phyloP scores from a whole-genome alignment of 306 rosid genomes.

The Cicer arietinum region DNA sequence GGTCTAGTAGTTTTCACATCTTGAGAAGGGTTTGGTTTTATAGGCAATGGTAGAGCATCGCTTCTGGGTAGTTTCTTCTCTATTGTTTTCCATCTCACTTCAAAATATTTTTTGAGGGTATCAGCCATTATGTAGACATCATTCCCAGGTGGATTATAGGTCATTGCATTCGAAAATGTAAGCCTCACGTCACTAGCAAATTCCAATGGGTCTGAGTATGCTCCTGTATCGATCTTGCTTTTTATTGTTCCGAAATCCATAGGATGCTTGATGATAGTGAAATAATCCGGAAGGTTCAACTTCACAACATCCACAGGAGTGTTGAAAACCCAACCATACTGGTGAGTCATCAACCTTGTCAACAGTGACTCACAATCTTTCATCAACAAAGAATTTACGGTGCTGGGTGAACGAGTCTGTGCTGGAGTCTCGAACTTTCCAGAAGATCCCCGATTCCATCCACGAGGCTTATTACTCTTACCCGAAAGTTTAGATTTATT shows the following conservation, averaged over 20 bases:
- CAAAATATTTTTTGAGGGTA: slow-evolving; percentile 68
- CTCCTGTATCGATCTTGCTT: slow-evolving; percentile 60
- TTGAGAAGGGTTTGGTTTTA: slow-evolving; percentile 47
- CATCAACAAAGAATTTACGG: slow-evolving; percentile 59
- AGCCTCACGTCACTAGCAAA: slow-evolving; percentile 72
- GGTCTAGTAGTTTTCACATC: slow-evolving; percentile 54
- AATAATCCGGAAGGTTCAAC: slow-evolving; percentile 82
- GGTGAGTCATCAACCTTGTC: slow-evolving; percentile 68
- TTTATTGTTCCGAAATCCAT: slow-evolving; percentile 88
- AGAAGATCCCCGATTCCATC: slow-evolving; percentile 57
- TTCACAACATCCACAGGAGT: slow-evolving; percentile 78
- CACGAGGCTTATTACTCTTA: slow-evolving; percentile 53
- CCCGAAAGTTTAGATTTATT: slow-evolving; percentile 45
- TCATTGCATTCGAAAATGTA: slow-evolving; percentile 82
- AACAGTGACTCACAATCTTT: slow-evolving; percentile 75
- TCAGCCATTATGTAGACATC: slow-evolving; percentile 77
- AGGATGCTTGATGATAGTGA: slow-evolving; percentile 70
- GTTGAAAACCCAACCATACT: slow-evolving; percentile 71
- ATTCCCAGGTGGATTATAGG: slow-evolving; percentile 81
- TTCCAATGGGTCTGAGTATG: slow-evolving; percentile 58
- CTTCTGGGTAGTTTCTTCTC: slow-evolving; percentile 69
- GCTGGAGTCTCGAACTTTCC: slow-evolving; percentile 58
- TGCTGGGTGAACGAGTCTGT: slow-evolving; percentile 48
- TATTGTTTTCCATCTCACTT: slow-evolving; percentile 77
- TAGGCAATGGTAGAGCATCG: slow-evolving; percentile 49